These are phyloP conservation scores for Globisporangium viniferum DNA, from an alignment of 352 stramenopile species.

Conservation along the genomic window DNA sequence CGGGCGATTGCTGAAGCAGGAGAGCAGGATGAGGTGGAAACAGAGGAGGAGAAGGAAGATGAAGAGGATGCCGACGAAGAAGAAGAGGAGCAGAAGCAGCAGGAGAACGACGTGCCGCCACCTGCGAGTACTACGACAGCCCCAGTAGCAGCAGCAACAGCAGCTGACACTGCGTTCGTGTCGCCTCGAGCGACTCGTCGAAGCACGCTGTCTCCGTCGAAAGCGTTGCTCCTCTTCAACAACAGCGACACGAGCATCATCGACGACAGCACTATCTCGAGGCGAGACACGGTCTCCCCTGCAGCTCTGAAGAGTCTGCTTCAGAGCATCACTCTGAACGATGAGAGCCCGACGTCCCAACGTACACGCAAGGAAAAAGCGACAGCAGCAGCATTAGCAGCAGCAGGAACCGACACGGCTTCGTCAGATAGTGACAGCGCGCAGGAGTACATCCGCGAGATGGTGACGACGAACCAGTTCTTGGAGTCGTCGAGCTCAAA, in stretches of 20 bases:
- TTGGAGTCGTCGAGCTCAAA: not conserved
- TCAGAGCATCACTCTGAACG: constrained; percentile 18
- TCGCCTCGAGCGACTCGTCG: constrained; percentile 10
- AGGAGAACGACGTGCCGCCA: not conserved
- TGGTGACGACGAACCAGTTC: constrained; percentile 12
- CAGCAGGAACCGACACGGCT: constrained; percentile 1
- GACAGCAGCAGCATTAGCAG: not conserved
- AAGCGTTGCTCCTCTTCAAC: constrained; percentile 29
- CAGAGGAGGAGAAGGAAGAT: constrained; percentile 3
- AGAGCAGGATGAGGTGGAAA: constrained; percentile 6
- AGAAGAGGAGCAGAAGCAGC: not conserved
- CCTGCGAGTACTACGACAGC: not conserved
- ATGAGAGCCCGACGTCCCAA: constrained; percentile 1
- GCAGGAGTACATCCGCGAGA: constrained; percentile 8
- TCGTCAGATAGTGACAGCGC: constrained; percentile 4
- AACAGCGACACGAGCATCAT: constrained; percentile 18
- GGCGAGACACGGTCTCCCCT: constrained; percentile 33
- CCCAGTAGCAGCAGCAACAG: not conserved
- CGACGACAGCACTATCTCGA: constrained; percentile 22
- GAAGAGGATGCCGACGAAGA: constrained; percentile 5
- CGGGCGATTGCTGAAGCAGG: not conserved
- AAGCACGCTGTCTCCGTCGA: constrained; percentile 48
- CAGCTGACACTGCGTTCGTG: not conserved
- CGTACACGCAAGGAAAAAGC: not conserved
- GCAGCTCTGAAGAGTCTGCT: constrained; percentile 32